A percentile compares a stretch with the other conserved stretches of the same genome.
Conservation (phyloP, 2,329 filamentous ascomycete genomes). For the Alternaria angustiovoidea region DNA sequence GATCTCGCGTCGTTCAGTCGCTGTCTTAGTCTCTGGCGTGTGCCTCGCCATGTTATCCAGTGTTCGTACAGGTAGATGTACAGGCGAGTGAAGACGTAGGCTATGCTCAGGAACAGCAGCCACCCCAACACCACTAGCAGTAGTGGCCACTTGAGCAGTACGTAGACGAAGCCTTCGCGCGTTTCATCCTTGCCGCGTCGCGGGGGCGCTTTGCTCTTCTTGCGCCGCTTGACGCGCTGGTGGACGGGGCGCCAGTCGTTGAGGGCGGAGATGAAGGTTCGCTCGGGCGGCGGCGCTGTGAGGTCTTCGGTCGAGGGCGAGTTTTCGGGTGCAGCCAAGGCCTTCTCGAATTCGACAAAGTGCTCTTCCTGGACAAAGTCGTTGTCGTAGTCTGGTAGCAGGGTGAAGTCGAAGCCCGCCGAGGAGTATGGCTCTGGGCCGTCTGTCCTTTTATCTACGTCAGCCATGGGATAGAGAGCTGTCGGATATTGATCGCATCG, state of each 20-base stretch:
- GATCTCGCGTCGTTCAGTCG: constrained; percentile 75
- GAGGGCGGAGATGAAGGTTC: constrained; percentile 80
- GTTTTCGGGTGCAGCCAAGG: constrained; percentile 81
- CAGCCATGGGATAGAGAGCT: constrained; percentile 48
- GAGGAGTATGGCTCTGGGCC: constrained; percentile 67
- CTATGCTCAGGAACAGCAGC: constrained; percentile 75
- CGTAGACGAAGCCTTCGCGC: constrained; percentile 90
- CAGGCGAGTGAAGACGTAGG: constrained; percentile 81
- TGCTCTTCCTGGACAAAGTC: constrained; percentile 79
- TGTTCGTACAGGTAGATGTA: constrained; percentile 96
- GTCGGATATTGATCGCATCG: constrained; percentile 25
- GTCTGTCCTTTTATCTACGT: constrained; percentile 56
- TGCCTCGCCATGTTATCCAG: constrained; percentile 86
- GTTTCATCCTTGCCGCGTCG: constrained; percentile 81
- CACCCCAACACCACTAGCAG: constrained; percentile 81
- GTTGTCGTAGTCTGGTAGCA: constrained; percentile 79
- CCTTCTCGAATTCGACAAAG: constrained; percentile 79
- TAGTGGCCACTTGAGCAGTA: constrained; percentile 89
- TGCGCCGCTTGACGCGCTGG: constrained; percentile 66
- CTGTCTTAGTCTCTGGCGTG: constrained; percentile 73
- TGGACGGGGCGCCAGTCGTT: constrained; percentile 96
- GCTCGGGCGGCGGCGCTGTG: constrained; percentile 53
- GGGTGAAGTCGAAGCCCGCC: constrained; percentile 71
- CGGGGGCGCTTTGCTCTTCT: constrained; percentile 50
- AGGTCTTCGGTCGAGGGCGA: constrained; percentile 69